Percentiles rank a stretch among this genome's conserved stretches.
phyloP scores from a whole-genome alignment of 1,139 yeast genomes.

The Pichia sp. region DNA sequence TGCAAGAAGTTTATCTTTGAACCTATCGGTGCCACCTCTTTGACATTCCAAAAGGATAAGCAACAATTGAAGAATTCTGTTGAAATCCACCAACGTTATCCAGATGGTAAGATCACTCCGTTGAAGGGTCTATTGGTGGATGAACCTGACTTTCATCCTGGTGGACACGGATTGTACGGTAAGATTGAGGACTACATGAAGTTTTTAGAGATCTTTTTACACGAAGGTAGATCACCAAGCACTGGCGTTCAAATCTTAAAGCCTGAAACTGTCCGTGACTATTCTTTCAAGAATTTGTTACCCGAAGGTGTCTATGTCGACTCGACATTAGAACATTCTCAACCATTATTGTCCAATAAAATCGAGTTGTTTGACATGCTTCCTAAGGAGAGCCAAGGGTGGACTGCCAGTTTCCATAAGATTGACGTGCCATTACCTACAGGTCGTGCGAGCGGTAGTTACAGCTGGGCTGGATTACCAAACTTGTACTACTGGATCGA shows the following conservation, averaged over 20 bases:
- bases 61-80: background rate
- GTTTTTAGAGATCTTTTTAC: slow-evolving; percentile 14
- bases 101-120: background rate
- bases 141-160: slow-evolving; percentile 12
- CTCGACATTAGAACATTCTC: slow-evolving; percentile 11
- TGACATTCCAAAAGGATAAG: slow-evolving; percentile 5
- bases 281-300: slow-evolving; percentile 11
- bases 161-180: slow-evolving; percentile 17
- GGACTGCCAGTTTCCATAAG: slow-evolving; percentile 17
- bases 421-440: slow-evolving; percentile 10
- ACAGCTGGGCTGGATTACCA: slow-evolving; percentile 15
- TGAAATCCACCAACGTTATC: slow-evolving; percentile 9
- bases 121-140: background rate
- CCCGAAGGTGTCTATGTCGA: slow-evolving; percentile 11
- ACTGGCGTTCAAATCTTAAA: slow-evolving; percentile 11
- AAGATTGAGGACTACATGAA: slow-evolving; percentile 11
- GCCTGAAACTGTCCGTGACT: slow-evolving; percentile 12
- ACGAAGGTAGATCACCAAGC: slow-evolving; percentile 12
- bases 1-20: slow-evolving; percentile 12
- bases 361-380: slow-evolving; percentile 6
- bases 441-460: slow-evolving; percentile 6
- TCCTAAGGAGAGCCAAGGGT: slow-evolving; percentile 9
- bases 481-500: slow-evolving; percentile 17
- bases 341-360: slow-evolving; percentile 9
- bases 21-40: slow-evolving; percentile 8